phyloP scores from a whole-genome alignment of 179 eudicot species.

The Sideroxylon spinosum region DNA sequence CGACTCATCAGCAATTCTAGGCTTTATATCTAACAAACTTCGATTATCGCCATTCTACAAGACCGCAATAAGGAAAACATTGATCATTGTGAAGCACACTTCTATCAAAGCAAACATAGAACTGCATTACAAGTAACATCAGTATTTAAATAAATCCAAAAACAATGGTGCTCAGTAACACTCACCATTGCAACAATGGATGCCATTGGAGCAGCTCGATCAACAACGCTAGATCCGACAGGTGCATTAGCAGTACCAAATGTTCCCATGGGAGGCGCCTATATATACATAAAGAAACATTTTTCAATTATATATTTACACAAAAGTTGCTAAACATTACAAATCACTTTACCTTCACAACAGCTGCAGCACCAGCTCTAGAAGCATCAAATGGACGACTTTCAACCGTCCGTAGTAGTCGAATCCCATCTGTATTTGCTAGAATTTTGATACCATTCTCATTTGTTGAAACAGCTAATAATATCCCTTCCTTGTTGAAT shows the following conservation, averaged over 20 bases:
- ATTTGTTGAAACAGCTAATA: slow-evolving; percentile 71
- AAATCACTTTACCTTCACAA: slow-evolving; percentile 44
- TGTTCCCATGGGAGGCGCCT: slow-evolving; percentile 53
- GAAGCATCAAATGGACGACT: slow-evolving; percentile 55
- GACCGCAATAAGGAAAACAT: slow-evolving; percentile 4
- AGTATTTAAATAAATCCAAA: not conserved
- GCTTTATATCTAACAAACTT: slow-evolving; percentile 59
- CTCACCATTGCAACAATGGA: slow-evolving; percentile 54
- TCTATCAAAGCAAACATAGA: not conserved
- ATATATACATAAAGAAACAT: slow-evolving; percentile 7
- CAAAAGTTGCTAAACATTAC: slow-evolving; percentile 5
- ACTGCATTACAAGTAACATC: not conserved
- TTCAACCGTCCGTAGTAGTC: slow-evolving; percentile 46
- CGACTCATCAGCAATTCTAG: slow-evolving; percentile 54
- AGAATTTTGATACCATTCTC: slow-evolving; percentile 74
- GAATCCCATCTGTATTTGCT: slow-evolving; percentile 61
- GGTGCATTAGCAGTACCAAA: slow-evolving; percentile 48
- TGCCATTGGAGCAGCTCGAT: slow-evolving; percentile 50
- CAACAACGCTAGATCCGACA: slow-evolving; percentile 47
- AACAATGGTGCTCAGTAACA: not conserved
- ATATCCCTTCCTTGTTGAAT: slow-evolving; percentile 69
- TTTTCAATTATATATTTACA: not conserved
- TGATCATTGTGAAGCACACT: not conserved
- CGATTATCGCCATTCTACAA: slow-evolving; percentile 58
- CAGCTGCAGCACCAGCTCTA: slow-evolving; percentile 42